These are phyloP conservation scores for Selenicereus undatus DNA, from an alignment of 148 eudicot species.

Conservation along the genomic window DNA sequence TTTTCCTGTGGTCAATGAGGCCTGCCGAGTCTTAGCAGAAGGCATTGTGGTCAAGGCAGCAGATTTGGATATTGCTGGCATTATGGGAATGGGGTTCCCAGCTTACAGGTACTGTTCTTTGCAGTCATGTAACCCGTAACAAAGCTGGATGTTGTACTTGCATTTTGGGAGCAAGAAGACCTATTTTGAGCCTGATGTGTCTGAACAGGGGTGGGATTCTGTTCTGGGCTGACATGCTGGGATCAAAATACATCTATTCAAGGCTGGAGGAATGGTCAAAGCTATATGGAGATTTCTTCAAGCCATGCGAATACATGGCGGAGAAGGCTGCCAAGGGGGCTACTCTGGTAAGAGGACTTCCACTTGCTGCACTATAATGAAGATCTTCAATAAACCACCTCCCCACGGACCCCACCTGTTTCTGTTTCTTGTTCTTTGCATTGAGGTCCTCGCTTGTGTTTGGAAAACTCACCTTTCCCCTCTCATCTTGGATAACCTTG, in stretches of 20 bases:
- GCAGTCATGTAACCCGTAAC: background rate
- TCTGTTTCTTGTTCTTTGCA: background rate
- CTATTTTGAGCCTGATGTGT: background rate
- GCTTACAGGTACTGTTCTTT: slow-evolving; percentile 64
- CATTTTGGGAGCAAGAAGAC: background rate
- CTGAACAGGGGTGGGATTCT: slow-evolving; percentile 71
- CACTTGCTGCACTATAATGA: background rate
- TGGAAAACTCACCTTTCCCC: too few relatives aligned
- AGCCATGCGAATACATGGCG: slow-evolving; percentile 82
- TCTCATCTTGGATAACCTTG: too few relatives aligned
- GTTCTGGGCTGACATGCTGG: slow-evolving; percentile 89
- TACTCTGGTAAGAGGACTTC: slow-evolving; percentile 56
- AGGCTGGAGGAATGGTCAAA: slow-evolving; percentile 82
- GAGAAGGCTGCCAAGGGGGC: slow-evolving; percentile 74
- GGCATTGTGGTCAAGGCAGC: slow-evolving; percentile 92
- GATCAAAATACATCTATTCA: slow-evolving; percentile 75
- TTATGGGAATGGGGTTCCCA: slow-evolving; percentile 96
- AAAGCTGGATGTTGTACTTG: background rate
- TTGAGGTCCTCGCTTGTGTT: background rate
- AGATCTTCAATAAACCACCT: too few relatives aligned
- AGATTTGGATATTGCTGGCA: slow-evolving; percentile 74
- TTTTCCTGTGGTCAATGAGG: slow-evolving; percentile 92
- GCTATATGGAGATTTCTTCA: slow-evolving; percentile 68
- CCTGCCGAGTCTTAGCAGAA: slow-evolving; percentile 80
- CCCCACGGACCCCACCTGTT: too few relatives aligned